phyloP scores from a whole-genome alignment of 129 eudicot species.

The Heracleum sosnowskyi region DNA sequence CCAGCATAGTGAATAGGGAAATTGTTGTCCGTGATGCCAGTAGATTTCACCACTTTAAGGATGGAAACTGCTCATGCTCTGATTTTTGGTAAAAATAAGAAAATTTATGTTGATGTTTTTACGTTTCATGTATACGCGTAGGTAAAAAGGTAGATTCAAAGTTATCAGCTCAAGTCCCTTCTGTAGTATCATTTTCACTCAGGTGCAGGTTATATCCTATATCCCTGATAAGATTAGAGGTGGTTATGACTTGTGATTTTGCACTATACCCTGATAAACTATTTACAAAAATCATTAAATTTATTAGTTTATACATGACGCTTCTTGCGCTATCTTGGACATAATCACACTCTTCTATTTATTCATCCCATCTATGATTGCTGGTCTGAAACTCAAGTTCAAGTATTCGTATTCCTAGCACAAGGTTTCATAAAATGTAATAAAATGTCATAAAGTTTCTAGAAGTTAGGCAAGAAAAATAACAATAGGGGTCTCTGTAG shows the following conservation, averaged over 20 bases:
- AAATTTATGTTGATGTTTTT: not conserved
- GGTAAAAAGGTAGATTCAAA: not conserved
- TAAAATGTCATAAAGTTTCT: not conserved
- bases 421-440: not conserved
- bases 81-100: conserved; percentile 60
- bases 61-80: conserved; percentile 68
- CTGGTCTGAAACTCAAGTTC: not conserved
- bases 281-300: too few species aligned
- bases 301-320: too few species aligned
- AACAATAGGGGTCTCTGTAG: not conserved
- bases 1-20: conserved; percentile 45
- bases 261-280: not conserved
- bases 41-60: conserved; percentile 84
- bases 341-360: not conserved
- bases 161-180: not conserved
- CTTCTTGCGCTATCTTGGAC: not conserved
- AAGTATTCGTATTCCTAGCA: not conserved
- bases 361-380: not conserved
- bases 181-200: not conserved
- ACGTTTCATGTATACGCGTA: not conserved
- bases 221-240: too few species aligned
- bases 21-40: conserved; percentile 72
- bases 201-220: not conserved
- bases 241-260: too few species aligned
- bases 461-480: not conserved